Evolutionary conservation across 345 rosid genomes (phyloP).

Genomic region (Gossypium ekmanianum): DNA sequence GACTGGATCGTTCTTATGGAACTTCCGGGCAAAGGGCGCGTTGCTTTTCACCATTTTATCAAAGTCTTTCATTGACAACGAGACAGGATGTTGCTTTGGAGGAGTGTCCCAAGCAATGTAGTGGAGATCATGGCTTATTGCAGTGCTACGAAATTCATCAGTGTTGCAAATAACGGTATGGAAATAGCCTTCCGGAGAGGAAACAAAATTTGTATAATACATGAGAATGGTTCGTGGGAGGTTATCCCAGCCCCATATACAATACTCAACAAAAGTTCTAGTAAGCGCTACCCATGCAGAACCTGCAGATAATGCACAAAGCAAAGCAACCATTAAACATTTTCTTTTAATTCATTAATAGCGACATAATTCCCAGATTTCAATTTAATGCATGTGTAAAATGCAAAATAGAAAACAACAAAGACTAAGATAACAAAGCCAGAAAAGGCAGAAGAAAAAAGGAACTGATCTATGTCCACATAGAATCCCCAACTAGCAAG

Average conservation of each 20-base stretch:
- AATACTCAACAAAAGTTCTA: slow-evolving; percentile 67
- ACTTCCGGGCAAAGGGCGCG: slow-evolving; percentile 87
- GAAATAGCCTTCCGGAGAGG: slow-evolving; percentile 97
- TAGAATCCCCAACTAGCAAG: not conserved
- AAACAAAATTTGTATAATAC: slow-evolving; percentile 81
- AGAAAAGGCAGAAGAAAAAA: not conserved
- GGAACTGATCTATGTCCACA: not conserved
- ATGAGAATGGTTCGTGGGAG: slow-evolving; percentile 74
- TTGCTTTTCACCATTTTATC: slow-evolving; percentile 76
- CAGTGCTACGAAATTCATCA: slow-evolving; percentile 54
- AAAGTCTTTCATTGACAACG: slow-evolving; percentile 60
- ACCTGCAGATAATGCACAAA: slow-evolving; percentile 40
- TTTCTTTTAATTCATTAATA: not conserved
- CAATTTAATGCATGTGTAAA: not conserved
- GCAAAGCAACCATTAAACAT: not conserved
- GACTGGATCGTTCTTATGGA: slow-evolving; percentile 44
- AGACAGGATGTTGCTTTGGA: slow-evolving; percentile 88
- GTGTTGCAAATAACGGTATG: slow-evolving; percentile 82
- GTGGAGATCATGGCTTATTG: slow-evolving; percentile 82
- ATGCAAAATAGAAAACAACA: not conserved
- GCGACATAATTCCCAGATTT: not conserved
- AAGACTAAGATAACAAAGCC: not conserved
- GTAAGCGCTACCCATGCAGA: slow-evolving; percentile 86
- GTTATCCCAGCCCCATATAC: slow-evolving; percentile 91
- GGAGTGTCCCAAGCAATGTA: slow-evolving; percentile 97